These are phyloP conservation scores for Podaxis sp. DNA, from an alignment of 768 basidiomycete species.

Conservation along the genomic window DNA sequence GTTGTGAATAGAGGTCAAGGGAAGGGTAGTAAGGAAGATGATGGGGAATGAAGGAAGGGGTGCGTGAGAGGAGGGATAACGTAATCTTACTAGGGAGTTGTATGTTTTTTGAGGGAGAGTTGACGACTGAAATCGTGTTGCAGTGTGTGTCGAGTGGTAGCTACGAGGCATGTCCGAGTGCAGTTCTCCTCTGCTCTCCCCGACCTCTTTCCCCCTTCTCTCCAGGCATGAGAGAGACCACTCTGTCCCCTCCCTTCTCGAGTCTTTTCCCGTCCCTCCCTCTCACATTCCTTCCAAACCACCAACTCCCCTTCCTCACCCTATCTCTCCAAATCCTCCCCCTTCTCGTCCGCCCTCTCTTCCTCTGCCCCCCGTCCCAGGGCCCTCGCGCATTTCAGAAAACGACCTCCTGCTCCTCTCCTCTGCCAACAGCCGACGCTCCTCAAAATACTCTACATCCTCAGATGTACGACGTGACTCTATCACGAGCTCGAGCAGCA, in stretches of 20 bases:
- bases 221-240: not conserved
- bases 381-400: constrained; percentile 51
- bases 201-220: not conserved
- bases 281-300: constrained; percentile 30
- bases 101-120: not conserved
- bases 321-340: constrained; percentile 45
- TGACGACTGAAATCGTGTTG: not conserved
- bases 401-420: constrained; percentile 39
- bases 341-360: constrained; percentile 51
- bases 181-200: not conserved
- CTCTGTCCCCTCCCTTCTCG: constrained; percentile 28
- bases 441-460: constrained; percentile 21
- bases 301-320: constrained; percentile 16
- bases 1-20: not conserved
- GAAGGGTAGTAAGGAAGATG: not conserved
- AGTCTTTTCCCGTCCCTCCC: constrained; percentile 38
- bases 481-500: constrained; percentile 16
- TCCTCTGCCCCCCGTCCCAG: constrained; percentile 66
- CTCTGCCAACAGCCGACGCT: constrained; percentile 17
- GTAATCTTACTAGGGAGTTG: not conserved
- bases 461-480: constrained; percentile 18
- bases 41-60: not conserved
- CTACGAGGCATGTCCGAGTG: not conserved
- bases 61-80: not conserved
- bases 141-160: not conserved